Base-by-base conservation (phyloP, 306 rosid genomes). In the Trichosanthes truncata region DNA sequence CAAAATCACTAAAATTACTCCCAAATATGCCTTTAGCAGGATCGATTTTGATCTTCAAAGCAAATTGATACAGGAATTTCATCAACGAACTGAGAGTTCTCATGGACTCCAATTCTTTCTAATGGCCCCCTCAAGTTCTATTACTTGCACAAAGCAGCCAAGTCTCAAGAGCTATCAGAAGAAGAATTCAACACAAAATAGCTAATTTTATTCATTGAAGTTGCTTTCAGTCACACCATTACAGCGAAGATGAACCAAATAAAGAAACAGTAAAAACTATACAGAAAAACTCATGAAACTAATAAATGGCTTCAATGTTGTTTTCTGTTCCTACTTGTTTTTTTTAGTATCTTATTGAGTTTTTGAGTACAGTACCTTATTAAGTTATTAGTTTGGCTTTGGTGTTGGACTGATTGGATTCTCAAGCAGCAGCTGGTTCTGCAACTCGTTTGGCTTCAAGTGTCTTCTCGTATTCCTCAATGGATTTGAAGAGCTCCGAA, bases 401-500 rank as follows among this genome's bases (percentile, higher is more conserved):
- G 36, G 21, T 36, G 66, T 31, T 63, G 20, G 13, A 31, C 7
- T 38, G 67, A 40, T 2, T 76, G 15, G 77, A 72, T 56, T 69
- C 40, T 86, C 81, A 88, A 0, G 86, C 81, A 77, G 80, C 78
- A 7, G 81, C 46, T 2, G 83, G 67, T 49, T 85, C 89, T 1
- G 84, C 65, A 23, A 46, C 13, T 60, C 83, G 83, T 82, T 79
- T 89, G 78, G 84, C 81, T 85, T 89, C 93, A 55, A 96, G 92
- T 3, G 92, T 89, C 90, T 89, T 96, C 84, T 96, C 98, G 65
- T 91, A 96, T 17, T 96, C 98, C 81, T 96, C 98, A 10, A 96
- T 93, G 80, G 99, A 93, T 78, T 93, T 96, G 93, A 96, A 93
- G 56, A 93, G 98, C 91, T 89, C 98, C 0, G 98, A 96, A 66